Base-by-base conservation (phyloP, 225 moss, liverwort and hornwort species). In the Lunularia cruciata region DNA sequence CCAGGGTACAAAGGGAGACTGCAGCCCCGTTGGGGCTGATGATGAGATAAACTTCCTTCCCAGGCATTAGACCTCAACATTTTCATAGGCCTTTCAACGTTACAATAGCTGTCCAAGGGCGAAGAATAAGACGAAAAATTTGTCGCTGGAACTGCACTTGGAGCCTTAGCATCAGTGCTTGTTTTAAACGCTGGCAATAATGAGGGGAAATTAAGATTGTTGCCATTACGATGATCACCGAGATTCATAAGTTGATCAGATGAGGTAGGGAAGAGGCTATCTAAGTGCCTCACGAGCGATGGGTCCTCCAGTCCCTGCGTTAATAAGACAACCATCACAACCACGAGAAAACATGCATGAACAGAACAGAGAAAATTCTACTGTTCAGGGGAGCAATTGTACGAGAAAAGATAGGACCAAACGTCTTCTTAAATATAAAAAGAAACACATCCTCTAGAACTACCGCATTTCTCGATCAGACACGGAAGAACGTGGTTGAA, bases 301-400 rank as follows among this genome's bases (percentile, higher is more conserved):
- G 75, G 62, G 42, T 76, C 75, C 18, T 76, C 75, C 52, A 62
- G 14, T 33, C 69, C 75, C 75, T 76, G 75, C 27, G 23, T 57
- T 7, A 57, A 12, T 33, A 61, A 20, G 10, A 40, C 46, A 59
- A 12, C 43, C 16, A 36, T 2, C 1, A 48, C 3, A 8, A 22
- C 15, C 15, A 32, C 18, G 16, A 57, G 56, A 26, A 8, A 30
- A 23, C 3, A 43, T 16, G 43, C 11, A 43, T 13, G 13, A 40
- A 40, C 5, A 40, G 5, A 2, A 43, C 43, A 43, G 5, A 43
- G n/a, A n/a, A n/a, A n/a, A n/a, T n/a, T n/a, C n/a, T n/a, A n/a
- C n/a, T n/a, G n/a, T n/a, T n/a, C n/a, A n/a, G n/a, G n/a, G n/a
- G n/a, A n/a, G n/a, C n/a, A n/a, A n/a, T n/a, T n/a, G n/a, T n/a